Evolutionary conservation across 2,329 filamentous ascomycete species (phyloP).

Genomic region (Venturia carpophila): DNA sequence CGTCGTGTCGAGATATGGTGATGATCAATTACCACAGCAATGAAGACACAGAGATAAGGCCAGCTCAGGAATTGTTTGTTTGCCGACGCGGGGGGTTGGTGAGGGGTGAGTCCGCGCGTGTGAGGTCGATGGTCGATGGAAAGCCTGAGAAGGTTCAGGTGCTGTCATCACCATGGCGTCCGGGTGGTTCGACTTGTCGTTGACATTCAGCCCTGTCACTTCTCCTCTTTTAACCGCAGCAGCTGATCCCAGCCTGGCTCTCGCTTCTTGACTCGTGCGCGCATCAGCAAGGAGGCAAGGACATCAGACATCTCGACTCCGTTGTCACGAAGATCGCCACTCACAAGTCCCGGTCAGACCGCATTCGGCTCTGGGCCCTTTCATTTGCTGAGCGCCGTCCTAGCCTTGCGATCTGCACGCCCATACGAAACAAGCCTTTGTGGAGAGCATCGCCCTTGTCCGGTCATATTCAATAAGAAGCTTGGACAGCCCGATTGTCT

Average conservation of each 20-base stretch:
- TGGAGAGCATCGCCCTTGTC: neutral
- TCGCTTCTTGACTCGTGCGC: neutral
- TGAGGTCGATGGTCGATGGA: neutral
- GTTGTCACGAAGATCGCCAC: neutral
- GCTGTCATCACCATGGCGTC: neutral
- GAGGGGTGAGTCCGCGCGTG: neutral
- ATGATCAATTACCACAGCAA: neutral
- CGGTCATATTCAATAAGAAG: neutral
- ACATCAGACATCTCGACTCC: neutral
- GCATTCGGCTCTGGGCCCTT: neutral
- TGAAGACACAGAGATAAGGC: no score
- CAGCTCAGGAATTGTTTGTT: neutral
- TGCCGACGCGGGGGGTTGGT: neutral
- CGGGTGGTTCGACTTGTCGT: neutral
- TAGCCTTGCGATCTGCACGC: neutral
- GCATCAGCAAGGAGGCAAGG: neutral
- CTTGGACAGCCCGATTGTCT: neutral
- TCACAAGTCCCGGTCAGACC: neutral
- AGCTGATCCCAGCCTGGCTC: neutral
- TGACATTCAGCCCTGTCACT: neutral
- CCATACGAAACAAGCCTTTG: neutral
- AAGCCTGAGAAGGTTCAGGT: neutral
- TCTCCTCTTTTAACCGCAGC: neutral
- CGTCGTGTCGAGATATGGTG: conserved; percentile 1
- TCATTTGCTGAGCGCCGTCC: neutral